Evolutionary conservation across 371 early-diverging fungal species (phyloP), one percentile per base, ranked within the genome.

Genomic region (Actinomortierella ambigua): DNA sequence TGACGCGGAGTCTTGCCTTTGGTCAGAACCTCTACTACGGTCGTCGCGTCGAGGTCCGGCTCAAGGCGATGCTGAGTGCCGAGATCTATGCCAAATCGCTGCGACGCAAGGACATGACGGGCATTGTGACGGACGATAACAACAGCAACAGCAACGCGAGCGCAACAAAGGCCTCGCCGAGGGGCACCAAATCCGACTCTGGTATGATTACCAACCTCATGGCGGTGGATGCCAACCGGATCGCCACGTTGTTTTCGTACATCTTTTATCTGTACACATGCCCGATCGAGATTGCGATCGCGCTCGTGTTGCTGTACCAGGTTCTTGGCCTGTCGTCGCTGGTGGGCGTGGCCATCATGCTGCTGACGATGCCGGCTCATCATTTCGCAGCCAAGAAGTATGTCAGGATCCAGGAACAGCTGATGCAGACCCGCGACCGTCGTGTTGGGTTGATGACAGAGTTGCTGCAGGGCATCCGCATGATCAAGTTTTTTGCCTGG

Each of bases 161-260:
- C n/a, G n/a, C n/a, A n/a, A n/a, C n/a, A n/a, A n/a, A n/a, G n/a
- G n/a, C 28, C 9, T 59, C 66, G 34, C 59, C 63, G 49, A 69
- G 73, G 22, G 65, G 68, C 8, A 65, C 65, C 1, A 61, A 75
- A 11, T 66, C 70, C 14, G 75, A 78, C 50, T 63, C 77, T 1
- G 95, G 95, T 6, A 92, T 90, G 70, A 91, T 93, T 59, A 89
- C 88, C 18, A 93, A 95, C 64, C 63, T 94, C 60, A 90, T 92
- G 90, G 81, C 87, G 41, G 88, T 92, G 4, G 93, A 95, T 73
- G 88, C 91, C 3, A 78, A 85, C 18, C 65, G 80, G n/a, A 52
- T 88, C 7, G 64, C 81, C 14, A 69, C 78, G 18, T 41, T 83
- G 13, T 78, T 73, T 11, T 65, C 67, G 27, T 82, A 76, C 47